A percentile compares a stretch with the other conserved stretches of the same genome.
These are phyloP conservation scores for Metschnikowia henanensis DNA, from an alignment of 805 yeast genomes.

Conservation along the genomic window DNA sequence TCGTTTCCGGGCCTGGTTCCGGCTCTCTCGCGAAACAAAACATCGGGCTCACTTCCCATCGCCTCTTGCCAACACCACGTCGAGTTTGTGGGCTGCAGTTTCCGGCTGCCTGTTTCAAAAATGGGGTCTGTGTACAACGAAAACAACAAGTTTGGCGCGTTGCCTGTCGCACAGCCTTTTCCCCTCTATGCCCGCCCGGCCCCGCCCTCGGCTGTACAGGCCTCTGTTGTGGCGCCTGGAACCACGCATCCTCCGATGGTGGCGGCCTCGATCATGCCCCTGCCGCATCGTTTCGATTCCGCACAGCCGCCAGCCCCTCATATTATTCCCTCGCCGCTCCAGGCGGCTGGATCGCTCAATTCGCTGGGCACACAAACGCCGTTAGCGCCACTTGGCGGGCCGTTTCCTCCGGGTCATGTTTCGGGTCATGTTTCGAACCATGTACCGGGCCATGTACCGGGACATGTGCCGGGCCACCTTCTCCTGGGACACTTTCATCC, in stretches of 20 bases:
- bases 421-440: too few relatives aligned
- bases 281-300: conserved; percentile 1
- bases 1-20: too few relatives aligned
- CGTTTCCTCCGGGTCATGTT: too few relatives aligned
- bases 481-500: too few relatives aligned
- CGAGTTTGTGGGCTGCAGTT: too few relatives aligned
- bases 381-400: not conserved
- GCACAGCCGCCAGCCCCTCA: conserved; percentile 3
- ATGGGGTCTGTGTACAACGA: conserved; percentile 4
- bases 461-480: too few relatives aligned
- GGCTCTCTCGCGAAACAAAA: too few relatives aligned
- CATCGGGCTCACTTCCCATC: too few relatives aligned
- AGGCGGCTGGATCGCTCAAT: conserved; percentile 1
- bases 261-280: conserved; percentile 2
- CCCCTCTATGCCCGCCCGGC: conserved; percentile 3
- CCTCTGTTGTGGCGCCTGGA: conserved; percentile 6
- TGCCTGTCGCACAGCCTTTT: not conserved
- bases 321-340: conserved; percentile 4
- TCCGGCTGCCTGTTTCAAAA: too few relatives aligned
- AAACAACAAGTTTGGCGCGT: not conserved
- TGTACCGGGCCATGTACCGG: too few relatives aligned
- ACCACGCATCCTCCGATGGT: conserved; percentile 2
- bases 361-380: conserved; percentile 7
- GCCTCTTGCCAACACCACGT: too few relatives aligned
- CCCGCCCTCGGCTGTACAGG: conserved; percentile 4